phyloP scores from a whole-genome alignment of 345 rosid genomes.

The Euphorbia lathyris region DNA sequence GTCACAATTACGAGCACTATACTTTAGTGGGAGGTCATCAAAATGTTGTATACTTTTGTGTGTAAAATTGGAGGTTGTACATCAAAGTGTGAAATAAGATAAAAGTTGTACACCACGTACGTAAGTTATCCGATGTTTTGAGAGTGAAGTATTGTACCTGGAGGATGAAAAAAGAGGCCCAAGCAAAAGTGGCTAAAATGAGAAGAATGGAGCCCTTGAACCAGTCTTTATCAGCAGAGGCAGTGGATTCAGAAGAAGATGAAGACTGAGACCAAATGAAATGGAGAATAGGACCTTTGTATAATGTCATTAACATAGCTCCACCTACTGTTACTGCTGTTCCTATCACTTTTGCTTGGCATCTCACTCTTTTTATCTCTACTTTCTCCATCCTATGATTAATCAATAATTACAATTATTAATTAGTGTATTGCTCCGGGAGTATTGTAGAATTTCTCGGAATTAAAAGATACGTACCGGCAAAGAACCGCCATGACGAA shows the following conservation, averaged over 20 bases:
- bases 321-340: constrained; percentile 27
- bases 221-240: constrained; percentile 17
- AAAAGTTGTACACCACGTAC: too few species aligned
- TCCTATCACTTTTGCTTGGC: constrained; percentile 32
- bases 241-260: constrained; percentile 9
- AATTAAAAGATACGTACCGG: constrained; percentile 22
- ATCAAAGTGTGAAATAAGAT: too few species aligned
- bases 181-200: constrained; percentile 26
- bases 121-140: too few species aligned
- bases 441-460: too few species aligned
- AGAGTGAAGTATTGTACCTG: constrained; percentile 24
- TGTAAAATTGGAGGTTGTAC: too few species aligned
- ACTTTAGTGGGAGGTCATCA: too few species aligned
- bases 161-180: constrained; percentile 30
- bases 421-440: background rate
- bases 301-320: constrained; percentile 33
- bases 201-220: constrained; percentile 30
- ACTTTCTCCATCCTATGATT: constrained; percentile 22
- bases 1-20: too few species aligned
- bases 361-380: constrained; percentile 22
- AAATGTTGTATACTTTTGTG: too few species aligned
- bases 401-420: background rate
- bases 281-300: constrained; percentile 23
- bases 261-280: constrained; percentile 13
- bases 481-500: constrained; percentile 28